Evolutionary conservation across 192 early-diverging fungal species (phyloP).

Genomic region (Phycomyces nitens): DNA sequence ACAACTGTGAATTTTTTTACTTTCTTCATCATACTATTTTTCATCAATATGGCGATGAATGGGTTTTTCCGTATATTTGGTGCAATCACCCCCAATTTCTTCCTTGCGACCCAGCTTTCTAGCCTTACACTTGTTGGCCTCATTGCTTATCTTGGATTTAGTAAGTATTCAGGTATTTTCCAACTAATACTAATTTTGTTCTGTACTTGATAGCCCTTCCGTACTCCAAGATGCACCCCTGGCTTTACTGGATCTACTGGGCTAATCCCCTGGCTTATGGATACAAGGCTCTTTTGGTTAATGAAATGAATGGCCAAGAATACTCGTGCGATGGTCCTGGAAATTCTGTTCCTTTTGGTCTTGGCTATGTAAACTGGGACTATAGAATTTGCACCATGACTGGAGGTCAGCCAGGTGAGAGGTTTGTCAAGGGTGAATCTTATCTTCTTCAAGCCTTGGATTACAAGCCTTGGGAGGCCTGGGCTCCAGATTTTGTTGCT

Average conservation of each 20-base stretch:
- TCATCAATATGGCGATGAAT: conserved; percentile 52
- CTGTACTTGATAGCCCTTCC: conserved; percentile 56
- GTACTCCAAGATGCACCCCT: conserved; percentile 56
- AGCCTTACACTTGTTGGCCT: conserved; percentile 50
- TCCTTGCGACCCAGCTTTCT: conserved; percentile 49
- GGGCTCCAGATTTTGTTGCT: conserved; percentile 56
- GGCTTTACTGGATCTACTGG: too few relatives aligned
- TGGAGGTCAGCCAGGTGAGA: conserved; percentile 52
- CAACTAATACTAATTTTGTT: not conserved
- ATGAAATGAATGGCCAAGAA: conserved; percentile 54
- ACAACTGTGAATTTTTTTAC: conserved; percentile 51
- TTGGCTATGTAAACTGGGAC: conserved; percentile 33
- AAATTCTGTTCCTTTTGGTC: conserved; percentile 28
- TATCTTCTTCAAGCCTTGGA: conserved; percentile 52
- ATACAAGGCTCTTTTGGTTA: conserved; percentile 60
- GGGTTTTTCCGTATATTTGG: conserved; percentile 59
- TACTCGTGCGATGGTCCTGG: conserved; percentile 33
- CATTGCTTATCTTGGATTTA: conserved; percentile 55
- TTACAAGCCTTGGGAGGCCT: conserved; percentile 52
- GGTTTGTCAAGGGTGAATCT: conserved; percentile 53
- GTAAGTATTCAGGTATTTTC: not conserved
- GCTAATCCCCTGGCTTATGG: conserved; percentile 70
- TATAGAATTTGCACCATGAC: conserved; percentile 58
- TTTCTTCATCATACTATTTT: conserved; percentile 53
- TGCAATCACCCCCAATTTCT: conserved; percentile 45